These are phyloP conservation scores for Rhodosporidiobolus sp. DNA, from an alignment of 768 basidiomycete species.

Conservation along the genomic window DNA sequence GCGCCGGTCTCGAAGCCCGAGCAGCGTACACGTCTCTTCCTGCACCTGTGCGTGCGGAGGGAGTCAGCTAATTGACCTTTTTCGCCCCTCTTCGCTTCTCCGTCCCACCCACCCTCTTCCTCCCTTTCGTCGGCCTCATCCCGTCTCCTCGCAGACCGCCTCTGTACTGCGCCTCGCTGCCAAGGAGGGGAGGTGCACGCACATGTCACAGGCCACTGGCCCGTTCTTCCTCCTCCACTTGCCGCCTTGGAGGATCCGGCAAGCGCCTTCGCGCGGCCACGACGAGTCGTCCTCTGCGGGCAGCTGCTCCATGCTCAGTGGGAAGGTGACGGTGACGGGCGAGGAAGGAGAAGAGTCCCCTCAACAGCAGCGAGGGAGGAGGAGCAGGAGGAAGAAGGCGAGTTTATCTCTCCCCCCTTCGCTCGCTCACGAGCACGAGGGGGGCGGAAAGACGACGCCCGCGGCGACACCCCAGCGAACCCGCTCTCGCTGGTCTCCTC, in stretches of 20 bases:
- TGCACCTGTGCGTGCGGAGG: neutral
- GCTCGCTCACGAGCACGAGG: no score
- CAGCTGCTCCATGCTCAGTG: no score
- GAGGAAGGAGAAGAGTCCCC: no score
- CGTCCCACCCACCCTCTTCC: neutral
- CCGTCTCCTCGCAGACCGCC: neutral
- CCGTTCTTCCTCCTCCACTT: conserved; percentile 10
- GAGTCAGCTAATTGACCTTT: neutral
- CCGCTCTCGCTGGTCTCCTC: no score
- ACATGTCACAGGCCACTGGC: conserved; percentile 2
- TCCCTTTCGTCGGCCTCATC: neutral
- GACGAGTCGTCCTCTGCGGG: neutral
- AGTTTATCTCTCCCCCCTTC: no score
- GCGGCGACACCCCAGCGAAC: no score
- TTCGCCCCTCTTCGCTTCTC: neutral
- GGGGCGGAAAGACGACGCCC: no score
- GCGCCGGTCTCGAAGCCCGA: conserved; percentile 16
- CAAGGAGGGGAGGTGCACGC: neutral
- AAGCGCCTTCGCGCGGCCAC: neutral
- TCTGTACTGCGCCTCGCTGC: neutral
- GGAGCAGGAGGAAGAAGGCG: neutral
- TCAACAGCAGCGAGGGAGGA: neutral
- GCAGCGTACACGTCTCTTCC: conserved; percentile 5
- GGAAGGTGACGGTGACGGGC: no score
- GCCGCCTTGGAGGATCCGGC: neutral